Conservation (phyloP, 2,329 filamentous ascomycete species). For the Polytolypa hystricis region DNA sequence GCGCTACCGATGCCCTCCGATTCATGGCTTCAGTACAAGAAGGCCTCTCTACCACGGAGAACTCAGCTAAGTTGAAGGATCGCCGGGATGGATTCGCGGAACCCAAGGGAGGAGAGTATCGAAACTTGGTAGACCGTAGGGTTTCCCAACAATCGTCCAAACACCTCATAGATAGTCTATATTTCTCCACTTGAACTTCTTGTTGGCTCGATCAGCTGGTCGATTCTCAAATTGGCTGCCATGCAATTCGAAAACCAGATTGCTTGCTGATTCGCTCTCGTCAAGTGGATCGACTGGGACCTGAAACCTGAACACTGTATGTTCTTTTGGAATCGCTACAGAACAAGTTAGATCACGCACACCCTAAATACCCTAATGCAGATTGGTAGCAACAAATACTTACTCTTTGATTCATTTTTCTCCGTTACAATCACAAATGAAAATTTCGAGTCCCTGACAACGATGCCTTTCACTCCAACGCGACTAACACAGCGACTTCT, state of each 20-base stretch:
- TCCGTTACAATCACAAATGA: constrained; percentile 74
- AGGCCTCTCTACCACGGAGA: no score
- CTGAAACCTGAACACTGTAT: constrained; percentile 70
- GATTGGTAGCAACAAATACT: constrained; percentile 15
- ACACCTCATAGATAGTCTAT: constrained; percentile 55
- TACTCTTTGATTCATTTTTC: constrained; percentile 57
- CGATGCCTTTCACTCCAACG: constrained; percentile 75
- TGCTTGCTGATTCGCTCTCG: constrained; percentile 19
- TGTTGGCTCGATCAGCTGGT: constrained; percentile 73
- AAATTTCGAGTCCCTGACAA: constrained; percentile 78
- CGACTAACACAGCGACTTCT: constrained; percentile 68
- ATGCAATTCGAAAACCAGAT: constrained; percentile 70
- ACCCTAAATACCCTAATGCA: constrained; percentile 2
- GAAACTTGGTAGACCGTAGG: no score
- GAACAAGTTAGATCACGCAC: constrained; percentile 4
- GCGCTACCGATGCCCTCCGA: no score
- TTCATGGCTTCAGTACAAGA: no score
- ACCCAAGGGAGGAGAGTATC: neutral
- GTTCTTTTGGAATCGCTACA: constrained; percentile 70
- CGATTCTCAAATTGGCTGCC: constrained; percentile 79
- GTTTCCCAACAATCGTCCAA: neutral
- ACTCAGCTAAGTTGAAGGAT: no score
- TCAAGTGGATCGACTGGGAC: constrained; percentile 41
- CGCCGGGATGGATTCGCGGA: no score
- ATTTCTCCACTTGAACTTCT: constrained; percentile 83